Conservation (phyloP, 495 filamentous ascomycete genomes). For the Trichocladium antarcticum region DNA sequence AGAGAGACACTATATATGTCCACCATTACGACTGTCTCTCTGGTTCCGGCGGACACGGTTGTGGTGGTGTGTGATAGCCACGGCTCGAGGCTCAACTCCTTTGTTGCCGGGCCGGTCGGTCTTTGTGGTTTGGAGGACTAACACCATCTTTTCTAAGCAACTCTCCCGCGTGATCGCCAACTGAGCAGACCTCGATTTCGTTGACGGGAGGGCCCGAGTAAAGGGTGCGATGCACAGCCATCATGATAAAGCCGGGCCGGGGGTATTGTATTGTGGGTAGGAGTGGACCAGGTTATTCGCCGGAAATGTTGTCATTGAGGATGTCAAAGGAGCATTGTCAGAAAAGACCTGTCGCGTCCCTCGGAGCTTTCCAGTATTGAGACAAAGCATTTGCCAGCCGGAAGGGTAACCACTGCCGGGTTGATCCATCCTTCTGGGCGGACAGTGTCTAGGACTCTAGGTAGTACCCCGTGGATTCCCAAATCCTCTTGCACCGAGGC, state of each 20-base stretch:
- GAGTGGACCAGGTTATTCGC: neutral
- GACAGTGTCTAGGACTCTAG: too few relatives aligned
- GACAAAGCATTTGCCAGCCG: neutral
- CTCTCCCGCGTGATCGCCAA: neutral
- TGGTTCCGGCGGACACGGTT: neutral
- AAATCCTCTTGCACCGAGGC: too few relatives aligned
- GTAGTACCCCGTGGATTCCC: too few relatives aligned
- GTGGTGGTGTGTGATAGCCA: neutral
- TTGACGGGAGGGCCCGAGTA: neutral
- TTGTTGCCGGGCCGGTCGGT: neutral
- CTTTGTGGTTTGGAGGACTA: constrained; percentile 1
- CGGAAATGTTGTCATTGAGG: neutral
- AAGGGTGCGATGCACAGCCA: neutral
- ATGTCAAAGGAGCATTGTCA: neutral
- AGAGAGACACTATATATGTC: neutral
- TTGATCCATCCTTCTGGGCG: neutral
- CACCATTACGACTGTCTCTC: neutral
- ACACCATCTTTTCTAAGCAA: neutral
- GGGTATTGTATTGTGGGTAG: neutral
- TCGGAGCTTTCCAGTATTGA: neutral
- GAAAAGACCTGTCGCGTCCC: neutral
- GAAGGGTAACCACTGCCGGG: neutral
- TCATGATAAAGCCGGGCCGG: too few relatives aligned
- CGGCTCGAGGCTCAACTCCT: neutral
- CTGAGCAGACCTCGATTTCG: neutral